Percentiles rank a stretch among this genome's conserved stretches.
phyloP scores from a whole-genome alignment of 2,329 filamentous ascomycete genomes.

The Aspergillus thermomutatus region DNA sequence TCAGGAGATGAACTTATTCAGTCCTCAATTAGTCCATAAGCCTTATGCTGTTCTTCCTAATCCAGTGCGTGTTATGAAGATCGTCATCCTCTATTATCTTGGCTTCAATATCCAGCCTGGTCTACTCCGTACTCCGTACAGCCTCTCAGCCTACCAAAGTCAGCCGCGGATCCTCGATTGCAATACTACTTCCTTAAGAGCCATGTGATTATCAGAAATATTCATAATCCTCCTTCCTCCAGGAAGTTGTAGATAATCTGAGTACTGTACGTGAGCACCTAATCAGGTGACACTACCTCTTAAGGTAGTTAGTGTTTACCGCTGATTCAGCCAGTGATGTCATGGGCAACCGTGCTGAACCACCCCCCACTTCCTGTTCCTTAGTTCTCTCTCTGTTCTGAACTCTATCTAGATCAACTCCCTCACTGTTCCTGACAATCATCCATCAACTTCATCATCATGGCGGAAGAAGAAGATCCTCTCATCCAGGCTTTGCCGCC shows the following conservation, averaged over 20 bases:
- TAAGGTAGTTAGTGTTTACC: too few species aligned
- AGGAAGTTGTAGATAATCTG: too few species aligned
- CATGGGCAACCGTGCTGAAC: background rate
- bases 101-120: background rate
- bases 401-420: background rate
- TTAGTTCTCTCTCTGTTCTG: background rate
- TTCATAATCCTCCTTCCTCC: too few species aligned
- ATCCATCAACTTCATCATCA: conserved; percentile 6
- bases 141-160: background rate
- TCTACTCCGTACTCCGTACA: too few species aligned
- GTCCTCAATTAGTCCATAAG: background rate
- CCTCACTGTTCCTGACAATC: background rate
- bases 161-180: background rate
- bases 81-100: background rate
- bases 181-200: background rate
- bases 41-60: background rate
- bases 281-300: too few species aligned
- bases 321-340: background rate
- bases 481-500: conserved; percentile 59
- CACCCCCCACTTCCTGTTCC: background rate
- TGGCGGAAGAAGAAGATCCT: conserved; percentile 42
- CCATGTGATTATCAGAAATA: background rate
- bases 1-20: background rate
- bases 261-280: too few species aligned
- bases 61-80: background rate